phyloP scores from a whole-genome alignment of 495 filamentous ascomycete species.

The Amorphotheca resinae region DNA sequence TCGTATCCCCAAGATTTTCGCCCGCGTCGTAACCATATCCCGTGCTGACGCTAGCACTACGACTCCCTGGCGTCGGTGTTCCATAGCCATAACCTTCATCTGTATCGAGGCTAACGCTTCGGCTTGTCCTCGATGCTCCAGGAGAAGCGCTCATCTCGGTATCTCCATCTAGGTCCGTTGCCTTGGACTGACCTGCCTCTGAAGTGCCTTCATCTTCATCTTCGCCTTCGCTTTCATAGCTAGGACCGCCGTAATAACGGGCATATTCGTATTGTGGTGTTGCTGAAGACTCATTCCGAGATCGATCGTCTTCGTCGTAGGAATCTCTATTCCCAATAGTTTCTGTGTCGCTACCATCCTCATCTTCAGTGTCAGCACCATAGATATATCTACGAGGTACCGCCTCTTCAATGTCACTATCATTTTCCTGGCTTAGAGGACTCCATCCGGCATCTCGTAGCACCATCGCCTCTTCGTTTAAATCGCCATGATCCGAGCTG shows the following conservation, averaged over 20 bases:
- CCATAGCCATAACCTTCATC: constrained; percentile 1
- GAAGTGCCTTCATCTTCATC: constrained; percentile 9
- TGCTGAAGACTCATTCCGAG: constrained; percentile 3
- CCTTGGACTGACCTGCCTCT: neutral
- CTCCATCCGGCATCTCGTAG: constrained; percentile 19
- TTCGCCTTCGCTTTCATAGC: neutral
- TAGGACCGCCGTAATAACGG: neutral
- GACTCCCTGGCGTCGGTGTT: neutral
- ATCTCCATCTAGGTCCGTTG: constrained; percentile 19
- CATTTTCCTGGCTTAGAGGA: constrained; percentile 15
- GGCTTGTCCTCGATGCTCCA: neutral
- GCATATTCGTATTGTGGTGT: constrained; percentile 10
- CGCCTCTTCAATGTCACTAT: neutral
- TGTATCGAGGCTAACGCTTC: constrained; percentile 1
- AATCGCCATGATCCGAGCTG: constrained; percentile 16
- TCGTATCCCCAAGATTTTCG: constrained; percentile 10
- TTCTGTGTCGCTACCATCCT: constrained; percentile 20
- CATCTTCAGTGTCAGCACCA: constrained; percentile 1
- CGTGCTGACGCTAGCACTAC: constrained; percentile 5
- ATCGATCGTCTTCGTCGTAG: constrained; percentile 12
- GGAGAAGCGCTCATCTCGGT: constrained; percentile 20
- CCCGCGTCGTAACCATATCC: neutral
- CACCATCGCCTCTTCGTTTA: constrained; percentile 11
- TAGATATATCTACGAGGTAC: neutral
- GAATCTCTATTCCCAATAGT: constrained; percentile 15